Base-by-base conservation (phyloP, 2,329 filamentous ascomycete genomes). In the Colletotrichum karsti region DNA sequence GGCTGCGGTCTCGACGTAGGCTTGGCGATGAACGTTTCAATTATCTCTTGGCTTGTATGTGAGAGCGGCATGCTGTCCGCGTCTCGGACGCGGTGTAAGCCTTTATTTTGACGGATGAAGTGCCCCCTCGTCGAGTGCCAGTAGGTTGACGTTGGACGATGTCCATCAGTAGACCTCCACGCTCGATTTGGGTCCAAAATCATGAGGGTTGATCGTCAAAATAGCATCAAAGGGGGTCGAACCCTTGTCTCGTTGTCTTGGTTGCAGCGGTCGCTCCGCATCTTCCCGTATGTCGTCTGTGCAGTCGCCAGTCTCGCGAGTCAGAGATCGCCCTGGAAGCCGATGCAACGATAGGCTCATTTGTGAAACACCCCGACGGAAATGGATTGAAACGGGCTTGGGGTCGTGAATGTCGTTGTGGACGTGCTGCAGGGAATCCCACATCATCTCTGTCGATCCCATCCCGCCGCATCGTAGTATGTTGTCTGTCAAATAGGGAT, bases 21-120 rank as follows among this genome's bases (percentile, higher is more conserved):
- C 64, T 67, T 67, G 64, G 59, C 64, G 60, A 58, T 53, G 30
- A 64, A 67, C 64, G 64, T 67, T 67, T 67, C 64, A 64, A 64
- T 51, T 46, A 33, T 54, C 22, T 58, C 64, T 67, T 67, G 64
- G 64, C 64, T 18, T 41, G 4, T 15, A 24, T 6, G 13, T 63
- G 20, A n/a, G 33, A 15, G 50, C 64, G 64, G 64, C 44, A 44
- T 12, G 30, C 12, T 64, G 37, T 58, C 53, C 64, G 46, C 53
- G 64, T 64, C 64, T 67, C 53, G 26, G 9, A 26, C 18, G 22
- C 44, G 28, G 20, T 10, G n/a, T 35, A 9, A 28, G 54, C 28
- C 61, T 63, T 39, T 56, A 55, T 63, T 67, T 67, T 63, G 59
- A 41, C 13, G 22, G 30, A 33, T 8, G 22, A 28, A 33, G 44